Percentiles rank a stretch among this genome's conserved stretches.
These are phyloP conservation scores for Cladorrhinum samala DNA, from an alignment of 495 filamentous ascomycete genomes.

Conservation along the genomic window DNA sequence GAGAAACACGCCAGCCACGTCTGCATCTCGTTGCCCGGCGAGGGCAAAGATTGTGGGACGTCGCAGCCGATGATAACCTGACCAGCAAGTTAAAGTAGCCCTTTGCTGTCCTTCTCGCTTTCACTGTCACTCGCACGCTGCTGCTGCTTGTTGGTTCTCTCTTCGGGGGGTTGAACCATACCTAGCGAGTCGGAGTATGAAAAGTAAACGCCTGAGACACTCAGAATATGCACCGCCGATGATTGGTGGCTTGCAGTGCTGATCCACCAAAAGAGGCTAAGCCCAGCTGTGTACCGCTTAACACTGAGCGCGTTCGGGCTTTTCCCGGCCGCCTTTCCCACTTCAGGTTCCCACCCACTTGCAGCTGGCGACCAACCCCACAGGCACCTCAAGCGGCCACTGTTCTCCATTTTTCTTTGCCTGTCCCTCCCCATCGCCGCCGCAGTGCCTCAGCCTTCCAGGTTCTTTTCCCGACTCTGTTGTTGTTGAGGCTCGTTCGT, in stretches of 20 bases:
- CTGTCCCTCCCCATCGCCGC: too few species aligned
- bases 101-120: too few species aligned
- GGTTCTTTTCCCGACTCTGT: background rate
- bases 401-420: background rate
- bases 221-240: background rate
- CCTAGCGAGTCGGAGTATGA: background rate
- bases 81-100: background rate
- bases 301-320: background rate
- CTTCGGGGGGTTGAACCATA: too few species aligned
- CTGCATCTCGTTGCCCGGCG: background rate
- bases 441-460: background rate
- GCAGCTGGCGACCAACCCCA: too few species aligned
- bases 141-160: too few species aligned
- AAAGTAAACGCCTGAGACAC: background rate
- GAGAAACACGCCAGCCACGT: background rate
- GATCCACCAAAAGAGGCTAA: background rate
- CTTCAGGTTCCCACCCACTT: too few species aligned
- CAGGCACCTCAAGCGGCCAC: too few species aligned
- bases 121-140: too few species aligned
- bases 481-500: background rate
- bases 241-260: background rate
- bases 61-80: background rate
- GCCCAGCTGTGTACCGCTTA: background rate
- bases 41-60: background rate
- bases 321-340: too few species aligned